phyloP scores from a whole-genome alignment of 2,329 filamentous ascomycete genomes.

The Microthyrium microscopicum region DNA sequence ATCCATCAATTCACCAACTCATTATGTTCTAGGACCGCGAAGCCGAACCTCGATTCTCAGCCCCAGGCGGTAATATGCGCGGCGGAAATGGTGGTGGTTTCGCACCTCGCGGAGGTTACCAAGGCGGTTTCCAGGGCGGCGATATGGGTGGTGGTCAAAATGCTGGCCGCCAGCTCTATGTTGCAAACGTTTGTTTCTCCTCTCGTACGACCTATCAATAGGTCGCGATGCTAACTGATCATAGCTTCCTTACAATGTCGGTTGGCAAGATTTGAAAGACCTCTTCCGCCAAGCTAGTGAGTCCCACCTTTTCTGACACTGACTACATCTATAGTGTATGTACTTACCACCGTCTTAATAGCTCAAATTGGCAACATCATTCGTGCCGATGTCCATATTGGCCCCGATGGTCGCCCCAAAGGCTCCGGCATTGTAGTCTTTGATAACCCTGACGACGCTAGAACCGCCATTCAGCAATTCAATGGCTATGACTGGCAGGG shows the following conservation, averaged over 20 bases:
- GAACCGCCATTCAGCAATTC: conserved; percentile 91
- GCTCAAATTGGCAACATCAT: conserved; percentile 41
- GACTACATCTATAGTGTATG: conserved; percentile 26
- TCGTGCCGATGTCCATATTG: conserved; percentile 85
- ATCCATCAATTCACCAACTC: no score
- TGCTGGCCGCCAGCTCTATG: conserved; percentile 80
- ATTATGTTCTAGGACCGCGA: conserved; percentile 63
- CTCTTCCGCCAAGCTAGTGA: conserved; percentile 94
- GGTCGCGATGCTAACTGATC: conserved; percentile 14
- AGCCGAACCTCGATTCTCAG: conserved; percentile 89
- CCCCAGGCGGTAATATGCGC: conserved; percentile 35
- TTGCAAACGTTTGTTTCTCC: conserved; percentile 80
- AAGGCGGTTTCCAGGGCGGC: conserved; percentile 21
- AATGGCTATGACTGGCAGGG: conserved; percentile 99
- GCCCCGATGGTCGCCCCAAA: conserved; percentile 84
- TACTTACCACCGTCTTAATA: conserved; percentile 29
- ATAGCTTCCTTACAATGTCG: conserved; percentile 94
- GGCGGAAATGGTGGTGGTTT: conserved; percentile 18
- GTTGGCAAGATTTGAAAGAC: conserved; percentile 98
- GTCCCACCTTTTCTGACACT: conserved; percentile 20
- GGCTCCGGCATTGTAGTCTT: conserved; percentile 95
- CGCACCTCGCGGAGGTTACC: conserved; percentile 35
- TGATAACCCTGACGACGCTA: conserved; percentile 84
- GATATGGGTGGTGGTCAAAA: conserved; percentile 34
- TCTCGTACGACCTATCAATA: conserved; percentile 11